Evolutionary conservation across 495 filamentous ascomycete species (phyloP).

Genomic region (Friedmanniomyces simplex): DNA sequence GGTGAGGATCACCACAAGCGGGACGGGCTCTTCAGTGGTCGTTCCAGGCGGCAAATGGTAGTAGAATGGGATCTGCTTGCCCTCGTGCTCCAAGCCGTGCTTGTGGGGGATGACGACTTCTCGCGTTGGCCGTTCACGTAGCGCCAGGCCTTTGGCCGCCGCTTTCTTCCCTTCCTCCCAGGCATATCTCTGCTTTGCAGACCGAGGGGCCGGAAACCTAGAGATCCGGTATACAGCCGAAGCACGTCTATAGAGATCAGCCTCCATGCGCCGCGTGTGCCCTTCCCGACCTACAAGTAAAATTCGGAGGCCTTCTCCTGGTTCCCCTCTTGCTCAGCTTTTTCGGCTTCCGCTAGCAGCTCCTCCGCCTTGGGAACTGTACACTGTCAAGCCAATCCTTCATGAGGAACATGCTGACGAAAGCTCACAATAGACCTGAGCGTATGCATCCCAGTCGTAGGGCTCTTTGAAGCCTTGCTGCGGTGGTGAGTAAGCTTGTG

Average conservation of each 20-base stretch:
- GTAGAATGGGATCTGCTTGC: slow-evolving; percentile 52
- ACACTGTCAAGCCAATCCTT: background rate
- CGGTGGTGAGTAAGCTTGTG: background rate
- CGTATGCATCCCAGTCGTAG: slow-evolving; percentile 52
- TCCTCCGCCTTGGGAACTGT: slow-evolving; percentile 42
- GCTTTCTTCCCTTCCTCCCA: slow-evolving; percentile 58
- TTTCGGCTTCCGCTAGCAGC: slow-evolving; percentile 42
- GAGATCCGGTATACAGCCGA: slow-evolving; percentile 64
- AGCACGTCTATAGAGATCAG: slow-evolving; percentile 37
- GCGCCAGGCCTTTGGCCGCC: slow-evolving; percentile 48
- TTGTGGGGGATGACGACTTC: slow-evolving; percentile 55
- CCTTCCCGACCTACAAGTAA: slow-evolving; percentile 38
- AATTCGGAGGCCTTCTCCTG: slow-evolving; percentile 45
- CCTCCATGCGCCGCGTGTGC: background rate
- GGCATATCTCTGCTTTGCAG: slow-evolving; percentile 52
- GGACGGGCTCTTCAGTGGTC: slow-evolving; percentile 34
- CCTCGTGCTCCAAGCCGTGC: slow-evolving; percentile 39
- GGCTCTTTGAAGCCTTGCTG: slow-evolving; percentile 53
- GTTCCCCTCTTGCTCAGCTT: slow-evolving; percentile 36
- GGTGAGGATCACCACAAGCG: slow-evolving; percentile 59
- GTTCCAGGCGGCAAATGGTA: slow-evolving; percentile 46
- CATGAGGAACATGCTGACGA: background rate
- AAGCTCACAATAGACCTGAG: slow-evolving; percentile 39
- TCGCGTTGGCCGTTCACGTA: slow-evolving; percentile 44
- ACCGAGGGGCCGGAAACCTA: slow-evolving; percentile 49